A percentile compares a stretch with the other conserved stretches of the same genome.
phyloP scores from a whole-genome alignment of 768 basidiomycete species.

The Tylopilus vinaceipallidus region DNA sequence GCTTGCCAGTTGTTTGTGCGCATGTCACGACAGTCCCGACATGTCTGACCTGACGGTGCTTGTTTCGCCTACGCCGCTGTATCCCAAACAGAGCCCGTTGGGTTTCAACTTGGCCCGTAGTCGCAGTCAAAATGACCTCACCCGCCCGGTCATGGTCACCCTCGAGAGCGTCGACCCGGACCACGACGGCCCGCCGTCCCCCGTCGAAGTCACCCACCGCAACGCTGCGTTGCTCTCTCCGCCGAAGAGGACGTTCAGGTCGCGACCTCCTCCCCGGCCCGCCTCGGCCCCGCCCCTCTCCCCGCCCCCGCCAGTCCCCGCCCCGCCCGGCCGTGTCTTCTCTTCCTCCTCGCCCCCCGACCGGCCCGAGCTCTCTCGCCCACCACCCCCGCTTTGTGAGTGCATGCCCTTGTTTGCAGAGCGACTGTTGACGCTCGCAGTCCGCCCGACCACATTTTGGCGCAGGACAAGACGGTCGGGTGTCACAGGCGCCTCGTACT shows the following conservation, averaged over 20 bases:
- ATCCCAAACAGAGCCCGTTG: slow-evolving; percentile 21
- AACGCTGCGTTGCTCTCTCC: slow-evolving; percentile 26
- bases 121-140: slow-evolving; percentile 27
- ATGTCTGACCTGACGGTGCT: slow-evolving; percentile 35
- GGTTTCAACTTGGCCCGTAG: slow-evolving; percentile 31
- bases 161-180: slow-evolving; percentile 28
- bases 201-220: slow-evolving; percentile 18
- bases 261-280: slow-evolving; percentile 13
- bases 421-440: slow-evolving; percentile 32
- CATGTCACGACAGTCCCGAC: no score
- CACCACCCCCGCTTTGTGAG: slow-evolving; percentile 67
- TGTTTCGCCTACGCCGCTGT: slow-evolving; percentile 30
- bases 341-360: slow-evolving; percentile 13
- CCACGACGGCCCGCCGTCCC: slow-evolving; percentile 24
- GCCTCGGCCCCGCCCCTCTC: slow-evolving; percentile 27
- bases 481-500: slow-evolving; percentile 67
- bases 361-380: slow-evolving; percentile 47
- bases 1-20: no score
- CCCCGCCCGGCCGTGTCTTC: slow-evolving; percentile 11
- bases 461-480: slow-evolving; percentile 69
- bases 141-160: slow-evolving; percentile 32
- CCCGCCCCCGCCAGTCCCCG: not conserved
- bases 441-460: slow-evolving; percentile 85
- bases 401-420: slow-evolving; percentile 6
- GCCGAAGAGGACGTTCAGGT: slow-evolving; percentile 28